Evolutionary conservation across 1,284 basidiomycete species (phyloP), one percentile per base, ranked within the genome.

Genomic region (Neonothopanus nambi): DNA sequence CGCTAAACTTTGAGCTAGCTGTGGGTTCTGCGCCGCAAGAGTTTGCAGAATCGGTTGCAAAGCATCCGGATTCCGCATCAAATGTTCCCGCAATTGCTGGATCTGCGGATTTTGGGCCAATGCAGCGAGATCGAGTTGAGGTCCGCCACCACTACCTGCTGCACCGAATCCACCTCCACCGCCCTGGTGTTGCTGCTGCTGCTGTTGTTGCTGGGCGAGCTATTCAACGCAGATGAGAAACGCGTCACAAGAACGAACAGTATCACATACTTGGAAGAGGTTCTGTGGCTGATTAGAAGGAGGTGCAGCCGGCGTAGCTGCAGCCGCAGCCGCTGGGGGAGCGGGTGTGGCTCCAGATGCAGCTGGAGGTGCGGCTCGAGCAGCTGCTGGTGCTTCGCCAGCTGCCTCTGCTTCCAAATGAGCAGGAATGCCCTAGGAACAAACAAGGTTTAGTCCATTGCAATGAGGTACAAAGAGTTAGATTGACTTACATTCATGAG

Each of bases 31-130:
- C 12, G 70, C 66, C 0, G 84, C 86, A 46, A 97, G 79, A 67
- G 95, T 91, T 67, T 97, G 93, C 36, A 97, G 76, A 45, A 96
- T 62, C 0, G 87, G 83, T 66, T 94, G 93, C 38, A 93, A 69
- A 50, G 91, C 63, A 4, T 74, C 82, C 0, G 95, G 95, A 67
- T 97, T 94, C 61, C 87, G 76, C 51, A 74, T 71, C 48, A 94
- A 80, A 55, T 89, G 69, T 58, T 89, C 74, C 33, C 89, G 86
- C 49, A 95, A 69, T 57, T 87, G 83, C 52, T 79, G 77, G 23
- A 93, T 75, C 65, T 85, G 81, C 1, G 84, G 82, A 56, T 77
- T 78, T 65, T 82, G 77, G 56, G 78, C 79, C 36, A 93, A 69
- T 11, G 76, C 78, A 23, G 73, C 73, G 7, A 89, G 57, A 59